Percentiles rank a stretch among this genome's conserved stretches.
These are phyloP conservation scores for Kwoniella newhampshirensis DNA, from an alignment of 768 basidiomycete species.

Conservation along the genomic window DNA sequence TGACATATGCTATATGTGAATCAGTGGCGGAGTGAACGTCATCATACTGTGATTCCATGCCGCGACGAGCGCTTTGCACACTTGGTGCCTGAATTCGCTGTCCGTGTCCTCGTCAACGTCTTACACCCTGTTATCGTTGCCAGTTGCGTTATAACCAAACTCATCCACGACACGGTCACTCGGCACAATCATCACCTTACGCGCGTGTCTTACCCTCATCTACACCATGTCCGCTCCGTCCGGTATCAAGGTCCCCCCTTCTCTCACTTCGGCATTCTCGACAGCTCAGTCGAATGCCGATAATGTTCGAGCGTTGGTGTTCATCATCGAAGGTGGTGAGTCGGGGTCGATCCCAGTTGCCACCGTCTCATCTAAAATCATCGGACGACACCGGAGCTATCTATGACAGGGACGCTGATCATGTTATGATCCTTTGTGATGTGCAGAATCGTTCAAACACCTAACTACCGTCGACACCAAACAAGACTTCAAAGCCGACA, in stretches of 20 bases:
- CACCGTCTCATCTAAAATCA: neutral
- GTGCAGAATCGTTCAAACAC: conserved; percentile 47
- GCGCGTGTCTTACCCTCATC: too few species aligned
- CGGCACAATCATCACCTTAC: too few species aligned
- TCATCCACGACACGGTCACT: too few species aligned
- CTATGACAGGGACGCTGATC: neutral
- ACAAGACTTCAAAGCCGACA: conserved; percentile 42
- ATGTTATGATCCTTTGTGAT: neutral
- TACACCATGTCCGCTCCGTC: conserved; percentile 51
- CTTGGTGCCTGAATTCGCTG: too few species aligned
- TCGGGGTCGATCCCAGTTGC: conserved; percentile 1
- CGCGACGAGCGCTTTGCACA: too few species aligned
- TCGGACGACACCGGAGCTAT: neutral
- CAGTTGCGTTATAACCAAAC: too few species aligned
- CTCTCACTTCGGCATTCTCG: conserved; percentile 41
- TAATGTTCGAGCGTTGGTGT: conserved; percentile 46
- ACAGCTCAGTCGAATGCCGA: conserved; percentile 23
- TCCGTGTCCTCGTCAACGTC: too few species aligned
- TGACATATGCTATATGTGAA: too few species aligned
- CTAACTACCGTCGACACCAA: conserved; percentile 36
- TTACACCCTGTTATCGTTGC: too few species aligned
- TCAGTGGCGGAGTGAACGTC: too few species aligned
- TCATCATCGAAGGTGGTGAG: conserved; percentile 50
- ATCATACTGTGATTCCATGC: too few species aligned
- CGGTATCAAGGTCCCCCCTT: conserved; percentile 48